These are phyloP conservation scores for Pichia sp. DNA, from an alignment of 1,139 yeast genomes.

Conservation along the genomic window DNA sequence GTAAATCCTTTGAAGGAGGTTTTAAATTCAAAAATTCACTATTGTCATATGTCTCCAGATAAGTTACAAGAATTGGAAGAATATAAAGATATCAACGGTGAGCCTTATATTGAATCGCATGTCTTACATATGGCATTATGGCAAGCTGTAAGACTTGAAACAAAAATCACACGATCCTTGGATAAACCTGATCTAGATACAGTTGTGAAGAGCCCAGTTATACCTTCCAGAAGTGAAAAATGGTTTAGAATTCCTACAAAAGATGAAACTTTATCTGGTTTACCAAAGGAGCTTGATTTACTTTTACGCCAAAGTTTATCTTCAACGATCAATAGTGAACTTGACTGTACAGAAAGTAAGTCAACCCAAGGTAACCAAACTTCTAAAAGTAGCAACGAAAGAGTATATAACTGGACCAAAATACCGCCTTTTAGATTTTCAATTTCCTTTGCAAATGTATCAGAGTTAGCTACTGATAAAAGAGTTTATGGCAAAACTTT, in stretches of 20 bases:
- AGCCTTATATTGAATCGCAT: conserved; percentile 31
- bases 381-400: conserved; percentile 8
- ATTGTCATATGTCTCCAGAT: conserved; percentile 41
- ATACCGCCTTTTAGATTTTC: conserved; percentile 49
- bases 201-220: conserved; percentile 16
- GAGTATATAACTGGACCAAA: conserved; percentile 31
- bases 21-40: conserved; percentile 36
- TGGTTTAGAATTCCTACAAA: conserved; percentile 35
- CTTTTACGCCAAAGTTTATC: conserved; percentile 11
- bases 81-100: conserved; percentile 30
- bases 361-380: conserved; percentile 20
- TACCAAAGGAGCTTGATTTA: conserved; percentile 24
- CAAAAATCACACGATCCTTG: conserved; percentile 26
- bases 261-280: conserved; percentile 36
- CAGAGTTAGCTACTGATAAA: conserved; percentile 36
- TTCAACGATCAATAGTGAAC: conserved; percentile 3
- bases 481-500: conserved; percentile 43
- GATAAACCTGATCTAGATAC: conserved; percentile 24
- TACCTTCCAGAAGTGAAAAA: conserved; percentile 22
- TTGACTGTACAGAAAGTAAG: conserved; percentile 17
- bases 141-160: conserved; percentile 37
- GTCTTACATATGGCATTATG: conserved; percentile 41
- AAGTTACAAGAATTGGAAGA: conserved; percentile 37
- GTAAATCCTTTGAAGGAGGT: conserved; percentile 24
- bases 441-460: conserved; percentile 41